Conservation (phyloP, 1,284 basidiomycete species). For the Ganoderma leucocontextum region DNA sequence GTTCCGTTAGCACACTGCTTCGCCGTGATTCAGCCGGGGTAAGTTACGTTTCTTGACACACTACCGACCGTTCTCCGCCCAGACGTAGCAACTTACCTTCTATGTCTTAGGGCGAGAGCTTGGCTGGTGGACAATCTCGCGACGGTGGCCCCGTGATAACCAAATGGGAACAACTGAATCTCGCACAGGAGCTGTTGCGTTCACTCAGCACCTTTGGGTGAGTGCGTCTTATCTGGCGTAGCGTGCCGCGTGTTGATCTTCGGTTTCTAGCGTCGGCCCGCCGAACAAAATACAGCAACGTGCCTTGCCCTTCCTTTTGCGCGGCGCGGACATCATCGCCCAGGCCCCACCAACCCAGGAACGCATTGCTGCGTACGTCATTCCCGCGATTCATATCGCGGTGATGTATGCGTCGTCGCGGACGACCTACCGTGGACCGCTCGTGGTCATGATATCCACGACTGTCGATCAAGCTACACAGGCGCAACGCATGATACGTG, state of each 20-base stretch:
- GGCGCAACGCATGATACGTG: slow-evolving; percentile 96
- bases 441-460: slow-evolving; percentile 94
- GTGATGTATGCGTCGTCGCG: slow-evolving; percentile 64
- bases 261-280: slow-evolving; percentile 80
- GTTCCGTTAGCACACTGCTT: slow-evolving; percentile 72
- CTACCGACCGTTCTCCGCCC: neutral
- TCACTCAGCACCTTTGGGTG: slow-evolving; percentile 95
- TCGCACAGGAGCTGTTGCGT: slow-evolving; percentile 88
- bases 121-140: slow-evolving; percentile 59
- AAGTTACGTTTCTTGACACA: slow-evolving; percentile 42
- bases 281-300: slow-evolving; percentile 99
- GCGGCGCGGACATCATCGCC: slow-evolving; percentile 95
- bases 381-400: slow-evolving; percentile 91
- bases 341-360: slow-evolving; percentile 99
- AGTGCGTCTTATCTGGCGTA: slow-evolving; percentile 40
- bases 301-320: slow-evolving; percentile 93
- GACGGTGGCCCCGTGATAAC: slow-evolving; percentile 88
- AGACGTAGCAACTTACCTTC: slow-evolving; percentile 11
- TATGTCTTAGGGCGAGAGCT: slow-evolving; percentile 53
- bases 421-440: slow-evolving; percentile 76
- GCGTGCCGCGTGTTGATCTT: slow-evolving; percentile 23
- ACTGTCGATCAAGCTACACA: slow-evolving; percentile 99
- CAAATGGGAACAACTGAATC: slow-evolving; percentile 95
- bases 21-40: slow-evolving; percentile 82
- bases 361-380: slow-evolving; percentile 96